phyloP scores from a whole-genome alignment of 352 stramenopile species.

The Phytophthora pistaciae region DNA sequence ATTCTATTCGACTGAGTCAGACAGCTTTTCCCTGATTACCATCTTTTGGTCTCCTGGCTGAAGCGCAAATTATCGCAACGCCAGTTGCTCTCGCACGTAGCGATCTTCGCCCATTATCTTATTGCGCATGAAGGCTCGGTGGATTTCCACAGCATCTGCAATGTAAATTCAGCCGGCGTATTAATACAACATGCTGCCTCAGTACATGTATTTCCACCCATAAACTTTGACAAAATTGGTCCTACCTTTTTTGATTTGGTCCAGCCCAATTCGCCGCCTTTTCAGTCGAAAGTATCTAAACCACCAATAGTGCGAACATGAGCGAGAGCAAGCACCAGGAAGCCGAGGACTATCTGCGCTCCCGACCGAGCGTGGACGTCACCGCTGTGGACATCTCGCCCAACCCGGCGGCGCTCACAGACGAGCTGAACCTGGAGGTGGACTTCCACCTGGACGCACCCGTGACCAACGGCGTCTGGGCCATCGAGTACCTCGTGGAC shows the following conservation, averaged over 20 bases:
- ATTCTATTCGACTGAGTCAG: neutral
- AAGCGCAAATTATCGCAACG: neutral
- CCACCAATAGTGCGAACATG: conserved; percentile 47
- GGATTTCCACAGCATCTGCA: neutral
- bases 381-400: conserved; percentile 85
- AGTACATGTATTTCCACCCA: neutral
- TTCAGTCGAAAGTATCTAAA: conserved; percentile 12
- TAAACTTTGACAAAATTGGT: conserved; percentile 47
- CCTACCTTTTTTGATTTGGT: neutral
- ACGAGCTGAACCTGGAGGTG: conserved; percentile 84
- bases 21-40: neutral
- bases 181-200: too few species aligned
- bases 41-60: neutral
- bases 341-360: conserved; percentile 55
- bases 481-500: conserved; percentile 90
- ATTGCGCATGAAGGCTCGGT: neutral
- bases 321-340: conserved; percentile 73
- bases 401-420: conserved; percentile 78
- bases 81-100: neutral
- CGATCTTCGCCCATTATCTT: neutral
- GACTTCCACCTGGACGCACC: conserved; percentile 78
- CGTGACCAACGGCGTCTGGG: conserved; percentile 74
- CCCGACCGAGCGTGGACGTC: conserved; percentile 67
- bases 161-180: neutral
- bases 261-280: neutral